phyloP scores from a whole-genome alignment of 2,329 filamentous ascomycete genomes.

The Colletotrichum sojae region DNA sequence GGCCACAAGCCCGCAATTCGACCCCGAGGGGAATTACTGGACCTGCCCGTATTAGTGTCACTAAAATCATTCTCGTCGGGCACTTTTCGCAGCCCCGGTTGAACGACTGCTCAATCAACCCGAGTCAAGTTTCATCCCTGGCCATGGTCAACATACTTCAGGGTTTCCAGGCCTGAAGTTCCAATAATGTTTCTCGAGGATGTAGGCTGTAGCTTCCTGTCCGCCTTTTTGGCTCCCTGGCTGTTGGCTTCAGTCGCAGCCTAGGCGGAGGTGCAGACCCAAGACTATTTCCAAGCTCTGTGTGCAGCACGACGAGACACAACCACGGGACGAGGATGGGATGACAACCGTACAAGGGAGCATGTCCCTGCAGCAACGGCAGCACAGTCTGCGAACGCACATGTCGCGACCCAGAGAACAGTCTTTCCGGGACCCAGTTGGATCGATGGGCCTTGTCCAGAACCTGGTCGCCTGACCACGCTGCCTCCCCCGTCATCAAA shows the following conservation, averaged over 20 bases:
- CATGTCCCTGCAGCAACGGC: slow-evolving; percentile 9
- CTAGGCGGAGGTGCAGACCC: background rate
- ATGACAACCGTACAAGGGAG: background rate
- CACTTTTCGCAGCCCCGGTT: background rate
- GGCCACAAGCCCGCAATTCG: slow-evolving; percentile 25
- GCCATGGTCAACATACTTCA: background rate
- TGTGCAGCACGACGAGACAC: background rate
- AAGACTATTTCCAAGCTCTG: slow-evolving; percentile 2
- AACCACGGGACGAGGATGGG: background rate
- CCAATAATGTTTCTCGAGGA: background rate
- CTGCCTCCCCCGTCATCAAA: background rate
- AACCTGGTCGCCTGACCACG: background rate
- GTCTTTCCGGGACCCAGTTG: background rate
- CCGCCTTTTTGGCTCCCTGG: background rate
- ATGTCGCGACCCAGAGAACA: slow-evolving; percentile 6
- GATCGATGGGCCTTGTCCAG: background rate
- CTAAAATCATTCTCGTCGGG: background rate
- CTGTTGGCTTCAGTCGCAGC: background rate
- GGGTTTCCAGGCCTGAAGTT: slow-evolving; percentile 1
- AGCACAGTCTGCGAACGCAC: background rate
- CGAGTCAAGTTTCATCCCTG: slow-evolving; percentile 26
- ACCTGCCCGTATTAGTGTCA: slow-evolving; percentile 3
- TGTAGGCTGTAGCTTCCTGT: background rate
- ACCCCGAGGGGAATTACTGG: slow-evolving; percentile 38
- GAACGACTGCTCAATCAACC: slow-evolving; percentile 9